phyloP scores from a whole-genome alignment of 352 stramenopile species.

The Peronospora belbahrii region DNA sequence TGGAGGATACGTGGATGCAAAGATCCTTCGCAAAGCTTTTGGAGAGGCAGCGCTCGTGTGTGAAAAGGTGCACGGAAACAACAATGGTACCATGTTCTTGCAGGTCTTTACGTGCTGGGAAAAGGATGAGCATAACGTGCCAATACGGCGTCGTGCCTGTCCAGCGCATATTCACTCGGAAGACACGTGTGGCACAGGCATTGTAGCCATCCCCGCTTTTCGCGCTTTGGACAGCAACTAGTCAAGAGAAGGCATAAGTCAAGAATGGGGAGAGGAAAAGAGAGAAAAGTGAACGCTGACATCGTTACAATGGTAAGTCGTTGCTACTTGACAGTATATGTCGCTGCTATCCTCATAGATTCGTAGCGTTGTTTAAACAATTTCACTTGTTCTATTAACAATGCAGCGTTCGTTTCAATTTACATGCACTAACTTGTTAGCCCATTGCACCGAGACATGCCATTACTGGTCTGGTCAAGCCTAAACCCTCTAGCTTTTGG shows the following conservation, averaged over 20 bases:
- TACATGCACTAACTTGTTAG: no score
- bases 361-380: background rate
- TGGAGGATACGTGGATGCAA: constrained; percentile 36
- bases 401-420: no score
- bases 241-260: constrained; percentile 2
- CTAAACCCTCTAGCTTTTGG: no score
- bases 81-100: constrained; percentile 35
- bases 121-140: constrained; percentile 49
- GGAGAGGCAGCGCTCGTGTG: constrained; percentile 32
- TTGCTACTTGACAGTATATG: background rate
- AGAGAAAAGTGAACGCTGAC: constrained; percentile 15
- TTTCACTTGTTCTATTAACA: background rate
- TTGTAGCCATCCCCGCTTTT: constrained; percentile 55
- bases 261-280: background rate
- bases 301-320: constrained; percentile 21
- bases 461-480: no score
- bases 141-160: constrained; percentile 45
- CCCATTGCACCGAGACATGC: no score
- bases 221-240: constrained; percentile 10
- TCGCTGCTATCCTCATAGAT: no score
- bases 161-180: constrained; percentile 56
- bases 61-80: constrained; percentile 2
- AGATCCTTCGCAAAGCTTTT: constrained; percentile 41
- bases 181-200: constrained; percentile 53
- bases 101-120: constrained; percentile 81